phyloP scores from a whole-genome alignment of 257 asterid genomes.

The Henckelia pumila region DNA sequence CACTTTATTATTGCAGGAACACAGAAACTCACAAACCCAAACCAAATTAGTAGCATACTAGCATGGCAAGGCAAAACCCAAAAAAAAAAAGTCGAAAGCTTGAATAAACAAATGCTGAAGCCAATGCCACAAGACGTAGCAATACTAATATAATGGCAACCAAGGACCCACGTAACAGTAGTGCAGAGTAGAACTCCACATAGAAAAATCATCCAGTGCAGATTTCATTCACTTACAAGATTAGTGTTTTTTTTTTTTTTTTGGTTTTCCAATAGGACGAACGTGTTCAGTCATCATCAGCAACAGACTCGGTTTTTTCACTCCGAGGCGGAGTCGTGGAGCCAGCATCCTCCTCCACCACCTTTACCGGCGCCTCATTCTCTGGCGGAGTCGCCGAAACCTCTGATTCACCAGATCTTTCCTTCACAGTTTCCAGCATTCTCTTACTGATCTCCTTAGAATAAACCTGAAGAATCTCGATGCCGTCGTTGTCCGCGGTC shows the following conservation, averaged over 20 bases:
- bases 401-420: constrained; percentile 59
- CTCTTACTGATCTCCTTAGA: constrained; percentile 85
- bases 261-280: neutral
- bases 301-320: constrained; percentile 48
- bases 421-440: constrained; percentile 72
- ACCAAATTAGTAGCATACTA: no score
- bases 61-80: no score
- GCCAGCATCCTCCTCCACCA: constrained; percentile 47
- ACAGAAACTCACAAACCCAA: no score
- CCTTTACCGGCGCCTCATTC: constrained; percentile 30
- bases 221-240: constrained; percentile 22
- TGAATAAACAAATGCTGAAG: neutral
- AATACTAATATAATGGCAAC: no score
- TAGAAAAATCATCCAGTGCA: neutral
- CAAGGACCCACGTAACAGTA: no score
- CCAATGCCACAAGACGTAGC: no score
- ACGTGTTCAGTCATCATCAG: constrained; percentile 33
- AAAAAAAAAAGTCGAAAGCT: neutral
- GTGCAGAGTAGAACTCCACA: neutral
- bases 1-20: no score
- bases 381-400: constrained; percentile 22
- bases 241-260: no score
- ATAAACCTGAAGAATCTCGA: constrained; percentile 74
- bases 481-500: constrained; percentile 55
- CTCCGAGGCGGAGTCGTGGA: constrained; percentile 47